Evolutionary conservation across 495 filamentous ascomycete genomes (phyloP), one percentile per base, ranked within the genome.

Genomic region (Xylaria grammica): DNA sequence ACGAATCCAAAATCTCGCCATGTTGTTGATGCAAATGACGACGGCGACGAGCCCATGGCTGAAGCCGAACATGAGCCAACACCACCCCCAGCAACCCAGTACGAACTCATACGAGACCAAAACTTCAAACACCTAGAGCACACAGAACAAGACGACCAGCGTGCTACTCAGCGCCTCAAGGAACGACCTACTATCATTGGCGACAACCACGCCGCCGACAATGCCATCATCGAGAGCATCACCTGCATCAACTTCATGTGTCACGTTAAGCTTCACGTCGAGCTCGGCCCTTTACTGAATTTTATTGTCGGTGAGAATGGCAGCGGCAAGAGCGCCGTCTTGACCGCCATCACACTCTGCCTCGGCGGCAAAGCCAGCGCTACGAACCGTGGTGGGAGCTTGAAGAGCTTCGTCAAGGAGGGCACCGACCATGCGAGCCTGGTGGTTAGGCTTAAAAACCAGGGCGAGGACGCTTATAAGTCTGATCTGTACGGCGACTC

Each of bases 301-400:
- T 99, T 98, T 76, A 93, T 99, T 54, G 92, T 97, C 59, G 95
- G 95, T 3, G 92, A 96, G 71, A 99, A 99, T 75, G 95, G 95
- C 44, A 98, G 95, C 70, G 95, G 95, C n/a, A 99, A 99, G 79
- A 97, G 94, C 73, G 95, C 95, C 24, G 88, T 98, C 22, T 78
- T 99, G n/a, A 97, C 95, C 2, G 95, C 92, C 7, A 86, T 99
- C 59, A 97, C 93, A 0, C 81, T 99, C 32, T 98, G 96, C 69
- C 82, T 99, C 8, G 96, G 95, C 38, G 95, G 92, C 2, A 97
- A 97, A 74, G 92, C 94, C n/a, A 90, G 89, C 48, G 85, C 91
- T 4, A 98, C 95, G n/a, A 97, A 97, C 71, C 88, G 95, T 53
- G 95, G 94, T n/a, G 89, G 90, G 62, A 95, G 89, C 65, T 75